These are phyloP conservation scores for Lipomyces sp. DNA, from an alignment of 805 yeast species.

Conservation along the genomic window DNA sequence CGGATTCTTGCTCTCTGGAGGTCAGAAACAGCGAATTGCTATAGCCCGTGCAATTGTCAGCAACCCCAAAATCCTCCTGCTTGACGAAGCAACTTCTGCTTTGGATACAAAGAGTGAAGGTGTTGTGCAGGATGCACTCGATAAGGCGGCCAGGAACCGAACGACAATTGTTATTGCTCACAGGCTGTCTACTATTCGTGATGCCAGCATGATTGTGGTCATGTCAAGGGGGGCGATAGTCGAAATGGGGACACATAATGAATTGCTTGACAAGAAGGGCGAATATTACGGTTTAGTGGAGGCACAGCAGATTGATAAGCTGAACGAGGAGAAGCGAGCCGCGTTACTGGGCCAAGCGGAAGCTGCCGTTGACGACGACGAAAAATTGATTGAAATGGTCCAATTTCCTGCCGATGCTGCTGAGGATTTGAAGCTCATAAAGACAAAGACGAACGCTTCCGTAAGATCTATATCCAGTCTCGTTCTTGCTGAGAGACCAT, in stretches of 20 bases:
- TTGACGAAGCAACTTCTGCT: conserved; percentile 73
- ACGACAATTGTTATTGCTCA: conserved; percentile 88
- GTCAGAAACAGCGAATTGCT: conserved; percentile 68
- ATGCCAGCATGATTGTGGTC: conserved; percentile 61
- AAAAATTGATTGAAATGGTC: conserved; percentile 11
- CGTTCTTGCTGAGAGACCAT: conserved; percentile 6
- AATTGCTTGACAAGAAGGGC: conserved; percentile 44
- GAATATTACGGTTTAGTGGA: conserved; percentile 45
- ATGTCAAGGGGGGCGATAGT: conserved; percentile 56
- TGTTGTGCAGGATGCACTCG: conserved; percentile 59
- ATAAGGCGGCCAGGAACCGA: conserved; percentile 40
- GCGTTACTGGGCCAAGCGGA: conserved; percentile 50
- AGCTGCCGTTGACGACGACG: conserved; percentile 39
- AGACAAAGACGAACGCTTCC: conserved; percentile 40
- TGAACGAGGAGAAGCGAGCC: conserved; percentile 44
- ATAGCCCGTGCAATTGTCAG: conserved; percentile 63
- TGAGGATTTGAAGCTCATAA: conserved; percentile 14
- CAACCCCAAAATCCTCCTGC: conserved; percentile 58
- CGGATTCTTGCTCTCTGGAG: conserved; percentile 66
- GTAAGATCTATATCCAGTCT: conserved; percentile 32
- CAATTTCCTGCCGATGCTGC: neutral
- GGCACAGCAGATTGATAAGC: conserved; percentile 44
- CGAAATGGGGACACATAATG: conserved; percentile 52
- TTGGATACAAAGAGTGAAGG: conserved; percentile 66
- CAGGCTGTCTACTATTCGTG: conserved; percentile 80